These are phyloP conservation scores for Mallotus nudiflorus DNA, from an alignment of 345 rosid species.

Conservation along the genomic window DNA sequence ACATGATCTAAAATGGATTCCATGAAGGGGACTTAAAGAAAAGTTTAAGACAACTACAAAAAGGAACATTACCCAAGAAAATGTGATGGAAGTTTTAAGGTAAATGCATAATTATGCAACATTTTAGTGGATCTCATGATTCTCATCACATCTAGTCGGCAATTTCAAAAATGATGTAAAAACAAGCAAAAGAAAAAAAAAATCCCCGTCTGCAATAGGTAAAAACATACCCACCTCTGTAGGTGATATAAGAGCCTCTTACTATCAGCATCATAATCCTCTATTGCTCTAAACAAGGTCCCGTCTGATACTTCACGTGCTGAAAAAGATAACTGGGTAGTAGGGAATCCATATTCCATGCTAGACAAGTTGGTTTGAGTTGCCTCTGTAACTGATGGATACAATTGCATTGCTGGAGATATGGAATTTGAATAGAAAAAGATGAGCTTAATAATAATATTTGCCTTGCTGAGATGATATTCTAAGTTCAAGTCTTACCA, in stretches of 20 bases:
- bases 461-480: constrained; percentile 7
- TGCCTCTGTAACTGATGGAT: constrained; percentile 66
- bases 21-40: neutral
- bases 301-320: constrained; percentile 97
- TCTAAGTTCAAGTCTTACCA: constrained; percentile 45
- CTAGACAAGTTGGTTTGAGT: constrained; percentile 63
- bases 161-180: neutral
- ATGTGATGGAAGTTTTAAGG: neutral
- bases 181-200: neutral
- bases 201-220: neutral
- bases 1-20: neutral
- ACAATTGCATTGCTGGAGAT: constrained; percentile 54
- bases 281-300: constrained; percentile 89
- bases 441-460: constrained; percentile 17
- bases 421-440: constrained; percentile 23
- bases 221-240: constrained; percentile 55
- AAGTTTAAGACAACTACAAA: neutral
- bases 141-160: neutral
- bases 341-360: constrained; percentile 91
- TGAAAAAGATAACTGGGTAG: constrained; percentile 85
- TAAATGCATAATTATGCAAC: neutral
- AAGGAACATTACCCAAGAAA: constrained; percentile 1
- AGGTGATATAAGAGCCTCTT: constrained; percentile 77
- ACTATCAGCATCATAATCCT: constrained; percentile 94
- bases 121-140: neutral